phyloP scores from a whole-genome alignment of 139 green algal genomes.

The Chlamydomonas incerta region DNA sequence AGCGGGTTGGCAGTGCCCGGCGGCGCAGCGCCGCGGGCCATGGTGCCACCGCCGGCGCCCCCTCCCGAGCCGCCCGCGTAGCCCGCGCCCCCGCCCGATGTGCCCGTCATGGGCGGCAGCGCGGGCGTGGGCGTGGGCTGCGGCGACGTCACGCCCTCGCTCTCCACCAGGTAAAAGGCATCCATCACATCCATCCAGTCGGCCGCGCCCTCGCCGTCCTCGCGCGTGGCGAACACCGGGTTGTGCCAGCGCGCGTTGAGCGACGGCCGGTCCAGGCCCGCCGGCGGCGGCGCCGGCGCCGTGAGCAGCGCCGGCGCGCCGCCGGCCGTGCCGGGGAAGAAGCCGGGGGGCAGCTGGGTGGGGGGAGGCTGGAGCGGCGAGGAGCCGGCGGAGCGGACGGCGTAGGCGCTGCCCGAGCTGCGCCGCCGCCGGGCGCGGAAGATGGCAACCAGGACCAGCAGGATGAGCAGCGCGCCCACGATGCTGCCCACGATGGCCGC shows the following conservation, averaged over 20 bases:
- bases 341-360: not conserved
- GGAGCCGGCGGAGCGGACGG: not conserved
- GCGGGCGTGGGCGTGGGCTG: too few species aligned
- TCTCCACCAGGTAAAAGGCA: constrained; percentile 3
- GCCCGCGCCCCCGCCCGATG: too few species aligned
- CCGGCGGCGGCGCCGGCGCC: not conserved
- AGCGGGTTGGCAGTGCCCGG: not conserved
- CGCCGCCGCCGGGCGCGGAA: not conserved
- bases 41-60: too few species aligned
- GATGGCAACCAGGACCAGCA: not conserved
- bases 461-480: constrained; percentile 15
- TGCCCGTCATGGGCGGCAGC: not conserved
- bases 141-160: not conserved
- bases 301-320: not conserved
- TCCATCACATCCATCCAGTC: constrained; percentile 30
- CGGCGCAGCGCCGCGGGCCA: too few species aligned
- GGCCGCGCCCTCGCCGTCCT: not conserved
- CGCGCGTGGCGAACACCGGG: not conserved
- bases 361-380: not conserved
- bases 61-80: too few species aligned
- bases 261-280: constrained; percentile 17
- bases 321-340: not conserved
- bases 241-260: constrained; percentile 17
- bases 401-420: not conserved
- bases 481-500: constrained; percentile 9